Evolutionary conservation across 805 yeast genomes (phyloP).

Genomic region (Schizosaccharomyces cryophilus): DNA sequence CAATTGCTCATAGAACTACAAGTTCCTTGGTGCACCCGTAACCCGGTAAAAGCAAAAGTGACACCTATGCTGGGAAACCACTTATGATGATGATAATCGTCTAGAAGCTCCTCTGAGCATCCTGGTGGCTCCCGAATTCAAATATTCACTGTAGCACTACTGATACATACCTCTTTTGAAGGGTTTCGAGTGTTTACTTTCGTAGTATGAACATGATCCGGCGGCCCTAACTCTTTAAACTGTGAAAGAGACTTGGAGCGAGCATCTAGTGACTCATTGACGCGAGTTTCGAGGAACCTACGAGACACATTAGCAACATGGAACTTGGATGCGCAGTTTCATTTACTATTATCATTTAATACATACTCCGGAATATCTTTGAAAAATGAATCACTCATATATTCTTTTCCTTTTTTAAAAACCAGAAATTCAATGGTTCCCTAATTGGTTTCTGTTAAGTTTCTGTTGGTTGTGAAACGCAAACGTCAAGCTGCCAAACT

Average conservation of each 20-base stretch:
- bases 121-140: slow-evolving; percentile 15
- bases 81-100: neutral
- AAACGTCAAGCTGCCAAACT: no score
- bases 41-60: no score
- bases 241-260: slow-evolving; percentile 22
- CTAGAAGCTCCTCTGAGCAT: slow-evolving; percentile 17
- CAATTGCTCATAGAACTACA: neutral
- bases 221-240: slow-evolving; percentile 42
- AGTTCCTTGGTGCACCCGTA: no score
- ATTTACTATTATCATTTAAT: no score
- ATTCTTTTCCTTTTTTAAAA: neutral
- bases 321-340: neutral
- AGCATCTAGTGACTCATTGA: slow-evolving; percentile 29
- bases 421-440: neutral
- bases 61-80: no score
- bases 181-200: slow-evolving; percentile 19
- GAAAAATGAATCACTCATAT: neutral
- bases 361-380: neutral
- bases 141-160: no score
- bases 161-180: slow-evolving; percentile 22
- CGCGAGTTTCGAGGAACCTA: slow-evolving; percentile 23
- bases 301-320: neutral
- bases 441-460: neutral
- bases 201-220: slow-evolving; percentile 37
- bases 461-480: no score